Conservation (phyloP, 108 stramenopile species). For the Schizochytrium sp. region DNA sequence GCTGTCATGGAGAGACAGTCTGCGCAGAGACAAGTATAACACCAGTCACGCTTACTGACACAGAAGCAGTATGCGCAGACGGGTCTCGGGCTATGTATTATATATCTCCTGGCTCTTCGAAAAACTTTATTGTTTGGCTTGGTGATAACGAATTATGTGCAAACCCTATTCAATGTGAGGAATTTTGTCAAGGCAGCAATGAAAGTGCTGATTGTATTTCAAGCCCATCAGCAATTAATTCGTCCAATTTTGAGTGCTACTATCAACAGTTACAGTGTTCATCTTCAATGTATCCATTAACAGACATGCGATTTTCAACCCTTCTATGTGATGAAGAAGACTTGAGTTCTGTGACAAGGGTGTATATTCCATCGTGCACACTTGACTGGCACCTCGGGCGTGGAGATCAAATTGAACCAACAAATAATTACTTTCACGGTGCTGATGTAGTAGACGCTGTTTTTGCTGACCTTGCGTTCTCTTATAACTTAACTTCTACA, state of each 20-base stretch:
- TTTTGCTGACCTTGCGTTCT: not conserved
- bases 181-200: not conserved
- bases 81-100: conserved; percentile 49
- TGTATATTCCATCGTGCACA: conserved; percentile 29
- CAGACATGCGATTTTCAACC: not conserved
- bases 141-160: conserved; percentile 8
- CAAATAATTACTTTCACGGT: not conserved
- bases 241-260: not conserved
- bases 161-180: not conserved
- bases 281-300: not conserved
- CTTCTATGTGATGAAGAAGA: not conserved
- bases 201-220: not conserved
- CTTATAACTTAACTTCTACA: not conserved
- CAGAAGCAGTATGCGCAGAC: conserved; percentile 14
- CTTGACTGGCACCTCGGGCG: conserved; percentile 30
- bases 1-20: too few relatives aligned
- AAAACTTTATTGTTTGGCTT: conserved; percentile 43
- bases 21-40: too few relatives aligned
- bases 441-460: not conserved
- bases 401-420: not conserved
- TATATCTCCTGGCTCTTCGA: not conserved
- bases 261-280: conserved; percentile 18
- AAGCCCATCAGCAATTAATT: not conserved
- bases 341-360: conserved; percentile 6
- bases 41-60: not conserved